Conservation (phyloP, 192 early-diverging fungal genomes). For the Coemansia sp. region DNA sequence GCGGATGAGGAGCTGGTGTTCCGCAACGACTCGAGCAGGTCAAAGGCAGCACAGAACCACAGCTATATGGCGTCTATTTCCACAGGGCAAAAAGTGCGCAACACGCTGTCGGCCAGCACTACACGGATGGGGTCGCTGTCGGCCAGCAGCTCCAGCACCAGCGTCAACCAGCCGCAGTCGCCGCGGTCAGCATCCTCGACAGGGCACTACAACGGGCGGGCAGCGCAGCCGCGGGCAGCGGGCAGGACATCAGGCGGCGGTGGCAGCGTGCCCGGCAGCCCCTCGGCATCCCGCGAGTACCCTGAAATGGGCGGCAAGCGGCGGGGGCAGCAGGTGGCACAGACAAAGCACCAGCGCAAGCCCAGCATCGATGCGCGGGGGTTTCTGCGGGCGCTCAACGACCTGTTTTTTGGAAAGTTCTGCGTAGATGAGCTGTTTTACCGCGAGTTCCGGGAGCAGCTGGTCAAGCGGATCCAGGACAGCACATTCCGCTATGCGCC, state of each 20-base stretch:
- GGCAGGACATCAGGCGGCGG: slow-evolving; percentile 11
- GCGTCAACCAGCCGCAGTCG: slow-evolving; percentile 31
- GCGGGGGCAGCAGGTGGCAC: slow-evolving; percentile 1
- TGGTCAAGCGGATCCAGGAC: slow-evolving; percentile 49
- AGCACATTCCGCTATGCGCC: slow-evolving; percentile 46
- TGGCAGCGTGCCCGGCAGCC: neutral
- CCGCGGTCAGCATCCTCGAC: slow-evolving; percentile 22
- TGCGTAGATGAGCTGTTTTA: slow-evolving; percentile 54
- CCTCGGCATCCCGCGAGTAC: slow-evolving; percentile 3
- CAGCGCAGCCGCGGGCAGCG: slow-evolving; percentile 6
- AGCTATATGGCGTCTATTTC: slow-evolving; percentile 49
- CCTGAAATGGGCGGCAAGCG: slow-evolving; percentile 13
- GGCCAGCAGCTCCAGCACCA: slow-evolving; percentile 37
- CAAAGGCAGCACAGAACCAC: slow-evolving; percentile 49
- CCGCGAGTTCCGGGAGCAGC: slow-evolving; percentile 49
- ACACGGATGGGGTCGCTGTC: slow-evolving; percentile 16
- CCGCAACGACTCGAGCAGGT: slow-evolving; percentile 39
- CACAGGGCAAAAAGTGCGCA: slow-evolving; percentile 43
- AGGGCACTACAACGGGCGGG: slow-evolving; percentile 16
- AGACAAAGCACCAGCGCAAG: slow-evolving; percentile 30
- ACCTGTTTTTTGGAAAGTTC: slow-evolving; percentile 53
- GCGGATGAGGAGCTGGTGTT: slow-evolving; percentile 50
- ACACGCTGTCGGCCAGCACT: slow-evolving; percentile 19
- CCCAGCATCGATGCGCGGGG: slow-evolving; percentile 39
- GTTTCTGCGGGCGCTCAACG: slow-evolving; percentile 48